phyloP scores from a whole-genome alignment of 306 rosid genomes.

The Macrotyloma uniflorum region DNA sequence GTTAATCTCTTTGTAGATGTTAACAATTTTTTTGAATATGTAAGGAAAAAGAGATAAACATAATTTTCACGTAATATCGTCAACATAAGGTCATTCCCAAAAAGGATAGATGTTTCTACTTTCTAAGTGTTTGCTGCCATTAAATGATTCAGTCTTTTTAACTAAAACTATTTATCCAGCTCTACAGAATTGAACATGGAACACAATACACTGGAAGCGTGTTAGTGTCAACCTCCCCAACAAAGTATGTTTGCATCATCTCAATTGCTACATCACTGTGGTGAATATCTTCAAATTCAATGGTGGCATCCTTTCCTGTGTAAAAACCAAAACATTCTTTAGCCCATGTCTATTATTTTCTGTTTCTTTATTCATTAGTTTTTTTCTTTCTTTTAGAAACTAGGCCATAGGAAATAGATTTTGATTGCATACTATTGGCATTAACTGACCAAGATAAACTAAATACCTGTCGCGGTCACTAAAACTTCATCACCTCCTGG shows the following conservation, averaged over 20 bases:
- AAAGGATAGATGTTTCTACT: neutral
- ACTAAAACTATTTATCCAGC: neutral
- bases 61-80: neutral
- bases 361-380: neutral
- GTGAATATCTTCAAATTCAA: slow-evolving; percentile 81
- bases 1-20: too few species aligned
- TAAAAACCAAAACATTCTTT: slow-evolving; percentile 36
- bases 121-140: neutral
- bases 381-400: neutral
- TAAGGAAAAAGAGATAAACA: neutral
- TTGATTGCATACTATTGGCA: neutral
- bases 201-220: slow-evolving; percentile 51
- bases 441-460: slow-evolving; percentile 21
- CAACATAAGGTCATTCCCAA: neutral
- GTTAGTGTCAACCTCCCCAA: slow-evolving; percentile 63
- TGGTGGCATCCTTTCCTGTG: slow-evolving; percentile 86
- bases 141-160: neutral
- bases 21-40: neutral
- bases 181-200: neutral
- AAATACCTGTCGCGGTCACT: slow-evolving; percentile 70
- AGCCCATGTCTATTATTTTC: neutral
- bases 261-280: slow-evolving; percentile 73
- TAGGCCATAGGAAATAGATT: neutral
- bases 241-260: slow-evolving; percentile 57
- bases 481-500: slow-evolving; percentile 97